These are phyloP conservation scores for Aspergillus sp. DNA, from an alignment of 2,329 filamentous ascomycete species.

Conservation along the genomic window DNA sequence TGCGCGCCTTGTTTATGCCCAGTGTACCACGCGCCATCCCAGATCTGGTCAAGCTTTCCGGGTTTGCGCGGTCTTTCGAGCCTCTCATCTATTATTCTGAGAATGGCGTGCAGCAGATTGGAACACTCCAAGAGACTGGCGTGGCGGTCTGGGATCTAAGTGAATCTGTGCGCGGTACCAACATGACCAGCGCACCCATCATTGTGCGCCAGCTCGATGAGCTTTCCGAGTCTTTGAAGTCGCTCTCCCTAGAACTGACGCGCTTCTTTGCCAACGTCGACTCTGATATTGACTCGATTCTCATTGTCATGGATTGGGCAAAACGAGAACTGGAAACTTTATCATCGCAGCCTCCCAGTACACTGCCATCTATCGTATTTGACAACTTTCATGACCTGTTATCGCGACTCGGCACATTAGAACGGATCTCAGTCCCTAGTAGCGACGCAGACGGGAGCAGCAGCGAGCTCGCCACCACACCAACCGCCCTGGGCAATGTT, in stretches of 20 bases:
- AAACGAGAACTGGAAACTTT: slow-evolving; percentile 75
- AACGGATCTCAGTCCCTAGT: slow-evolving; percentile 28
- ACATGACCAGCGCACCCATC: slow-evolving; percentile 82
- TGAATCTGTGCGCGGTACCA: slow-evolving; percentile 81
- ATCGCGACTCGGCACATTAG: slow-evolving; percentile 47
- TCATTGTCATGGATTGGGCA: slow-evolving; percentile 96
- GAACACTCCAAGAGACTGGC: slow-evolving; percentile 83
- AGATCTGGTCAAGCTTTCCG: slow-evolving; percentile 85
- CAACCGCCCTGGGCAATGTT: slow-evolving; percentile 65
- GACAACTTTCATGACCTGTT: slow-evolving; percentile 80
- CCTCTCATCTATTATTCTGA: slow-evolving; percentile 94
- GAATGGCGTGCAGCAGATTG: slow-evolving; percentile 78
- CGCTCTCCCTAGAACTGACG: slow-evolving; percentile 77
- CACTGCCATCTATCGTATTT: slow-evolving; percentile 65
- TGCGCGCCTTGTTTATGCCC: slow-evolving; percentile 66
- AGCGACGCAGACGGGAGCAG: slow-evolving; percentile 13
- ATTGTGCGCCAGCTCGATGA: slow-evolving; percentile 84
- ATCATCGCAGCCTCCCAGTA: slow-evolving; percentile 56
- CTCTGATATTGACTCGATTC: slow-evolving; percentile 85
- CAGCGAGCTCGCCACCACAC: slow-evolving; percentile 33
- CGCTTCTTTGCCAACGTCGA: slow-evolving; percentile 92
- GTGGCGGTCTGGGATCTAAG: slow-evolving; percentile 93
- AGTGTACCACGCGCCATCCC: slow-evolving; percentile 64
- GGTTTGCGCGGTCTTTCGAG: slow-evolving; percentile 85
- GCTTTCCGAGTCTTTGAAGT: slow-evolving; percentile 79